Evolutionary conservation across 2,329 filamentous ascomycete species (phyloP), one percentile per base, ranked within the genome.

Genomic region (Calonectria pteridis): DNA sequence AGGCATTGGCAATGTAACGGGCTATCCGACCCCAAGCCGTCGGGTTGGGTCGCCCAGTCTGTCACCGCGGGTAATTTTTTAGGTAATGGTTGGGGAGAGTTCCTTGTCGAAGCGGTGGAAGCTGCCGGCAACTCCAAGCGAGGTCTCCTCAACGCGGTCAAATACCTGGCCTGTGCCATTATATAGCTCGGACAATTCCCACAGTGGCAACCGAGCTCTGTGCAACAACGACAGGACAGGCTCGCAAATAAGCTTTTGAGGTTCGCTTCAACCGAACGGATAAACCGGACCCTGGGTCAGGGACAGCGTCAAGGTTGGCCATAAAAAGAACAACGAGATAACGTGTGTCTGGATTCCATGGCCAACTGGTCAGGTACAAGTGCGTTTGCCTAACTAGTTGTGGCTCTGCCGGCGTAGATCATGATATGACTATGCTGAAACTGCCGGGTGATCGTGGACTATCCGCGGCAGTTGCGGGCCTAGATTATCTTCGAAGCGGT

Each of bases 381-480:
- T 28, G 33, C 55, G 37, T 18, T 23, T 4, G 16, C 9, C 35
- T 18, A 40, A 62, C 55, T 62, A 10, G 33, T 23, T 26, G 55
- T 20, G 16, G 55, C 55, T 23, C 55, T 62, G 26, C 37, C 55
- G 29, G 33, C n/a, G 55, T 23, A 37, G 31, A 59, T 40, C 55
- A 37, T 40, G 55, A 62, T 40, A 62, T 40, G 55, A 40, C 35
- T 31, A 62, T 26, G 33, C 14, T 40, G 55, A 62, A 62, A 40
- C 55, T 62, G 23, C 55, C 55, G 55, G 7, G 55, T 40, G 33
- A 28, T 40, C 1, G 37, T 37, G 33, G 14, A 40, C 55, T 62
- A 62, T 62, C 33, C 6, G 33, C 55, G 31, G 55, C 16, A 62
- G 55, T 62, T 62, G 55, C 55, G 55, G 55, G 55, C 55, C 55